Evolutionary conservation across 352 stramenopile species (phyloP), one percentile per base, ranked within the genome.

Genomic region (Phytophthora hybrid): DNA sequence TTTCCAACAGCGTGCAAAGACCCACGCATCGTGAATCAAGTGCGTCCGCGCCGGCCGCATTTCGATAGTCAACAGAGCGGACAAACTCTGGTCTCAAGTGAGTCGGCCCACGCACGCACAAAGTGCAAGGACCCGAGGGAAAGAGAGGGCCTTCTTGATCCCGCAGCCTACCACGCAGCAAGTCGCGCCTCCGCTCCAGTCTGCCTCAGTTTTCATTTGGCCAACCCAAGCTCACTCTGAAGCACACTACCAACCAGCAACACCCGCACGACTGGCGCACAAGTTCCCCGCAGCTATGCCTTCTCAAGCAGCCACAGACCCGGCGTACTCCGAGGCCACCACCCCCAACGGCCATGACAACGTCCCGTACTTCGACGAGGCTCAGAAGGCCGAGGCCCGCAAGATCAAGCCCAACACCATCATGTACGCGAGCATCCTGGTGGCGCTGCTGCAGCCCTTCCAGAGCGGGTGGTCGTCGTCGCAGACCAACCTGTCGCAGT

Each of bases 401-500:
- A n/a, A 63, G 46, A 62, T 74, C 73, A 76, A 59, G 37, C 79
- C 78, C 23, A 78, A 69, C 19, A 54, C 59, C 10, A 69, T 82
- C 52, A 75, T 88, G 55, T 90, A 90, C 69, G 39, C 70, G 19
- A 82, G 77, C 37, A 66, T 80, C 31, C 60, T 71, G 18, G 59
- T 85, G 51, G 79, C 75, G 31, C 62, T 83, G 16, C 56, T 85
- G 32, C 70, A 83, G 32, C 69, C 76, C 6, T 76, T 84, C 59
- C 81, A 90, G 66, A 82, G 77, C 63, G 83, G 83, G 19, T 90
- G 83, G 83, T 80, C 73, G n/a, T 66, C 83, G 13, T 80, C 79
- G 32, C 78, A 90, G 69, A 68, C 87, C 55, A 87, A 85, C 54
- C 61, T 85, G 9, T 26, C 23, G 23, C 23, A 26, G 23, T 26